Conservation (phyloP, 345 rosid genomes). For the Camelina laxa region DNA sequence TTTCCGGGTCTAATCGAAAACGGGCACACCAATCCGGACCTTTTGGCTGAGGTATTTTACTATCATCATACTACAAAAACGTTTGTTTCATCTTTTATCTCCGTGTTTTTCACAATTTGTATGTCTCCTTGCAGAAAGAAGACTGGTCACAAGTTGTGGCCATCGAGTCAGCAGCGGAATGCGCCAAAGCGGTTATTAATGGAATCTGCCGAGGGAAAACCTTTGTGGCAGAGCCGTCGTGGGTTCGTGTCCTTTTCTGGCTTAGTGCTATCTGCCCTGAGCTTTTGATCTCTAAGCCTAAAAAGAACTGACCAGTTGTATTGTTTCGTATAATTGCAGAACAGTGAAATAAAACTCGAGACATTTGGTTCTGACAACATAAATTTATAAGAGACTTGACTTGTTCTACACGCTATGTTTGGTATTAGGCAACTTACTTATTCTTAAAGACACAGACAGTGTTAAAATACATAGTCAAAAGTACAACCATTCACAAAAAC, state of each 20-base stretch:
- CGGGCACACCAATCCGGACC: constrained; percentile 46
- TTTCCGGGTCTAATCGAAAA: constrained; percentile 60
- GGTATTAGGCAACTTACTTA: not conserved
- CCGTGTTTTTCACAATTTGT: not conserved
- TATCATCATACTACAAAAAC: not conserved
- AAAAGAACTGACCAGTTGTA: not conserved
- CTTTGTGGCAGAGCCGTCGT: constrained; percentile 51
- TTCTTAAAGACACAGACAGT: not conserved
- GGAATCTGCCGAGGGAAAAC: constrained; percentile 55
- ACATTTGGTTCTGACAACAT: too few relatives aligned
- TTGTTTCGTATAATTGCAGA: not conserved
- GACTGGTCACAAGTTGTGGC: constrained; percentile 43
- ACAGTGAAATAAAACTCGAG: too few relatives aligned
- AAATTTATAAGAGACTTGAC: too few relatives aligned
- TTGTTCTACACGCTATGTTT: not conserved
- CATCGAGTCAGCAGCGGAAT: constrained; percentile 38
- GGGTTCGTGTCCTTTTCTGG: constrained; percentile 51
- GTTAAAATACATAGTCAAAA: constrained; percentile 1
- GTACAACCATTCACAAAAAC: constrained; percentile 1
- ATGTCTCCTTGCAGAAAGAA: constrained; percentile 22
- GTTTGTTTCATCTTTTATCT: not conserved
- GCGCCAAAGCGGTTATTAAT: constrained; percentile 51
- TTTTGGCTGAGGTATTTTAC: constrained; percentile 31
- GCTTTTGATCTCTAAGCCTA: constrained; percentile 27
- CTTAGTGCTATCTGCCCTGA: constrained; percentile 55